Evolutionary conservation across 805 yeast species (phyloP), one percentile per base, ranked within the genome.

Genomic region (Barnettozyma salicaria): DNA sequence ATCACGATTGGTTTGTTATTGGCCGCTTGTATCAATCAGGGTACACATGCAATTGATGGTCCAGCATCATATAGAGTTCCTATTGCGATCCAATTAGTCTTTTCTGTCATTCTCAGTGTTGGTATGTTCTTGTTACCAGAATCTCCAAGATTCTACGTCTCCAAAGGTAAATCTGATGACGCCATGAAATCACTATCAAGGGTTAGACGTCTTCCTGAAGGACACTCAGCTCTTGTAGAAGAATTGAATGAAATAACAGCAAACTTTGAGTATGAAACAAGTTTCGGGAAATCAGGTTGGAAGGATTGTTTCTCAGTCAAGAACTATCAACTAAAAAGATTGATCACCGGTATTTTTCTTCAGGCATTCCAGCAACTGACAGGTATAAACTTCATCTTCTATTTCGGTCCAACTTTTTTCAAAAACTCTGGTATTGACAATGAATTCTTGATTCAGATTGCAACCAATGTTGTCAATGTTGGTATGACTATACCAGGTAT

Each of bases 61-160:
- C 61, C 75, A 11, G 81, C 77, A 7, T 70, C 84, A 13, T 85
- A 79, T 65, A 67, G 90, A 52, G 71, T 84, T 36, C 92, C 92
- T 19, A 70, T 83, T 47, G 88, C 79, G 11, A 49, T 84, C 23
- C 89, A 82, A 61, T 72, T 81, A 49, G 47, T 76, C 6, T 85
- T 88, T 80, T 78, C 86, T n/a, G 41, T 72, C 2, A 56, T 80
- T 33, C 63, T 85, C 38, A 68, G 71, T 36, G 47, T 58, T 27
- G 92, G 92, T 32, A 69, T 84, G 68, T 55, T 76, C 42, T 67
- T 78, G 45, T 63, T 84, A 28, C 89, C 94, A 19, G 95, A 84
- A 52, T 70, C 83, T 29, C 94, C 95, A 26, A 70, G 95, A 51
- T 85, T 62, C 60, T 72, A 61, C 43, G 78, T 85, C 21, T 73